Conservation (phyloP, 768 basidiomycete genomes). For the Hypholoma fasciculare region DNA sequence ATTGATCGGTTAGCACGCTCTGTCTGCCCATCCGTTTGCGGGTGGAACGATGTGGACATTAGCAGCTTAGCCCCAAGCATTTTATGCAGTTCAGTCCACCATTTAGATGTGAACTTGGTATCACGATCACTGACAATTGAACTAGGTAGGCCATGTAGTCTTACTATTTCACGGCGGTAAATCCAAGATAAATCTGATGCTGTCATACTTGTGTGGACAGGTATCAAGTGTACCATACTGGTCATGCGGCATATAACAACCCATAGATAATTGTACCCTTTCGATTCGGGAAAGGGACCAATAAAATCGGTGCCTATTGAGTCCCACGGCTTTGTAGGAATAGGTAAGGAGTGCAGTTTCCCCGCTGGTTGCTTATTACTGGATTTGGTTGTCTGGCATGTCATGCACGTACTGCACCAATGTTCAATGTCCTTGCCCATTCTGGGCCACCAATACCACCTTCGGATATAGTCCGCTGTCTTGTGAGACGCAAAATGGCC, state of each 20-base stretch:
- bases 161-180: conserved; percentile 25
- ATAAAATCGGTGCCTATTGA: conserved; percentile 33
- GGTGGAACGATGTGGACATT: no score
- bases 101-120: no score
- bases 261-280: conserved; percentile 27
- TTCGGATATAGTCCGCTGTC: conserved; percentile 28
- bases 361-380: conserved; percentile 20
- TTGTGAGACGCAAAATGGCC: conserved; percentile 30
- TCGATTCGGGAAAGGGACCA: conserved; percentile 29
- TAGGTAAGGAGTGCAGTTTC: conserved; percentile 25
- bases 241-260: conserved; percentile 29
- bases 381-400: conserved; percentile 23
- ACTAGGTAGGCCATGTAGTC: conserved; percentile 17
- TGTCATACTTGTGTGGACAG: conserved; percentile 19
- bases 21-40: no score
- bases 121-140: no score
- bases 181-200: conserved; percentile 30
- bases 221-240: conserved; percentile 33
- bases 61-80: no score
- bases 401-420: conserved; percentile 23
- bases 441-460: conserved; percentile 34
- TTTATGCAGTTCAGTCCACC: no score
- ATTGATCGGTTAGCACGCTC: no score
- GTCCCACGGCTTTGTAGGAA: conserved; percentile 29
- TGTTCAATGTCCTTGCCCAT: conserved; percentile 17